Evolutionary conservation across 2,329 filamentous ascomycete species (phyloP).

Genomic region (Aspergillus flavus): DNA sequence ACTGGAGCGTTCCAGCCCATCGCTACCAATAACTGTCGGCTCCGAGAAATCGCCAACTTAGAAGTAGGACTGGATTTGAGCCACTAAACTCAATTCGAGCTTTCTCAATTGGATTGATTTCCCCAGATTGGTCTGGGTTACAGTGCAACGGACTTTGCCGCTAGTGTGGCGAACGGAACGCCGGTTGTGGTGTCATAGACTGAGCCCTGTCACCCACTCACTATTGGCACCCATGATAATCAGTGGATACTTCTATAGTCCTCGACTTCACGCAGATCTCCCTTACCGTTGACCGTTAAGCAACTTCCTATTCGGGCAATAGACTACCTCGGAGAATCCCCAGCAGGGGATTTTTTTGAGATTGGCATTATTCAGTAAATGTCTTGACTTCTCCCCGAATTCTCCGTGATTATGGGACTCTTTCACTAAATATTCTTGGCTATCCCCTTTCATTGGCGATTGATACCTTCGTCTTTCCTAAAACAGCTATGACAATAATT

Average conservation of each 20-base stretch:
- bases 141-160: neutral
- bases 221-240: neutral
- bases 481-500: neutral
- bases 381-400: neutral
- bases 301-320: neutral
- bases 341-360: neutral
- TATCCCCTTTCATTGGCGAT: neutral
- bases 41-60: neutral
- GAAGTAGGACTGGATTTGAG: neutral
- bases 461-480: neutral
- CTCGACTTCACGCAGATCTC: too few relatives aligned
- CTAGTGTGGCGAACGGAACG: neutral
- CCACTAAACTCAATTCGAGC: neutral
- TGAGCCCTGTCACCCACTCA: neutral
- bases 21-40: neutral
- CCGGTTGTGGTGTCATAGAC: conserved; percentile 16
- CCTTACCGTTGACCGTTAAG: neutral
- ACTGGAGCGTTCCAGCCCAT: neutral
- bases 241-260: neutral
- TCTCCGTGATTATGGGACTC: neutral
- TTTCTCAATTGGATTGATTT: neutral
- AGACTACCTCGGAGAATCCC: neutral
- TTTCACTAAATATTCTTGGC: neutral
- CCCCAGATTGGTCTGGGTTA: neutral
- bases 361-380: neutral